Evolutionary conservation across 1,284 basidiomycete genomes (phyloP), one percentile per base, ranked within the genome.

Genomic region (Leccinum pachyderme): DNA sequence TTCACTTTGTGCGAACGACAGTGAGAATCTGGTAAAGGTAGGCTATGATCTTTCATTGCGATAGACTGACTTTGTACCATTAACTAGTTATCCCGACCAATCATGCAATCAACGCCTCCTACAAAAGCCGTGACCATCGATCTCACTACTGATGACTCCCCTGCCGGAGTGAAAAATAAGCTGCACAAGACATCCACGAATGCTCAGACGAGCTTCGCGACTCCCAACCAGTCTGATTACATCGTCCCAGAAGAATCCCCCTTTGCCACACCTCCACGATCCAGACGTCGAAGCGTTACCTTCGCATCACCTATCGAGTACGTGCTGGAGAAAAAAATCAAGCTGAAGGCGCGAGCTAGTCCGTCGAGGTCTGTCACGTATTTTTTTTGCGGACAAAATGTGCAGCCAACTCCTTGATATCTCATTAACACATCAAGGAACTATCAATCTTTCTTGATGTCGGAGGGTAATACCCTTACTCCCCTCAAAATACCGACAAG

Each of bases 231-330:
- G 24, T 22, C 47, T 8, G 25, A 48, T 18, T 13, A 5, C 31
- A n/a, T 48, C 28, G 11, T 29, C 47, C n/a, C 22, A 33, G 44
- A 55, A 45, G 53, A 58, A 22, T 27, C 45, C 25, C 11, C 37
- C 18, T 33, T 49, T 47, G 18, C 24, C n/a, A 9, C 31, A 25
- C 33, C 55, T 12, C 47, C 54, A 35, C 63, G 49, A 33, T 59
- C 29, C 28, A 61, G 52, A 43, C 58, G 51, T 8, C 59, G 62
- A 53, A 70, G 41, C 32, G 67, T 72, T 39, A 63, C 69, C 4
- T 69, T 69, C 51, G 67, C 70, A 27, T 72, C 67, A 28, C 67
- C 68, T 9, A 51, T 69, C 9, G 69, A 59, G 47, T 51, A 55
- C 27, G 43, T 59, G 2, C 22, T 59, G 8, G 51, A 54, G 5